Evolutionary conservation across 768 basidiomycete genomes (phyloP), one percentile per base, ranked within the genome.

Genomic region (Podaxis sp.): DNA sequence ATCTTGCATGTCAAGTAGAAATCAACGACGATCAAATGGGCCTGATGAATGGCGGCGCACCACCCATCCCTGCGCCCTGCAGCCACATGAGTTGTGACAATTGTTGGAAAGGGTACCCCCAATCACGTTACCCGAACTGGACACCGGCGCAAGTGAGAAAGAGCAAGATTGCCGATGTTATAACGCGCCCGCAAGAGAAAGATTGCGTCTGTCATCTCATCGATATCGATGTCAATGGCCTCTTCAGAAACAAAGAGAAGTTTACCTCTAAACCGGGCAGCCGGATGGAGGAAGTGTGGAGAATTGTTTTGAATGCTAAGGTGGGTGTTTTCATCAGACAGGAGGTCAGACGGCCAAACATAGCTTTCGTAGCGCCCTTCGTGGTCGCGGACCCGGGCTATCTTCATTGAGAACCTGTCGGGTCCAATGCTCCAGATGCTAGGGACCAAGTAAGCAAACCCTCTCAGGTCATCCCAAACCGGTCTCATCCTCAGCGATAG

Each of bases 361-460:
- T 2, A 49, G 9, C 47, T 5, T n/a, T 17, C 8, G 15, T 40
- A 67, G 66, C 61, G 66, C 37, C 64, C 66, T 9, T 25, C 62
- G 3, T 50, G 7, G 13, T 65, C 64, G 15, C 74, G 82, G 29
- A 74, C 84, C 8, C 76, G 84, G 9, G 78, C 78, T 0, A 43
- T 86, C 6, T 87, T 87, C 64, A 73, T 87, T 2, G 78, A 85
- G 50, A 77, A 81, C 63, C 66, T 86, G 67, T 77, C 79, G 0
- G 79, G 80, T 1, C 74, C 78, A 6, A 79, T 83, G 24, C 64
- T 86, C 40, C 81, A 85, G 69, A 86, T 87, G 82, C 71, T 87
- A 3, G 86, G 86, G n/a, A 76, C 79, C 4, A 83, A 68, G 84
- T 85, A 66, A 22, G 41, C 2, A 17, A 4, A 12, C 7, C 17